A percentile compares a stretch with the other conserved stretches of the same genome.
Conservation (phyloP, 2,329 filamentous ascomycete species). For the Clonostachys byssicola region DNA sequence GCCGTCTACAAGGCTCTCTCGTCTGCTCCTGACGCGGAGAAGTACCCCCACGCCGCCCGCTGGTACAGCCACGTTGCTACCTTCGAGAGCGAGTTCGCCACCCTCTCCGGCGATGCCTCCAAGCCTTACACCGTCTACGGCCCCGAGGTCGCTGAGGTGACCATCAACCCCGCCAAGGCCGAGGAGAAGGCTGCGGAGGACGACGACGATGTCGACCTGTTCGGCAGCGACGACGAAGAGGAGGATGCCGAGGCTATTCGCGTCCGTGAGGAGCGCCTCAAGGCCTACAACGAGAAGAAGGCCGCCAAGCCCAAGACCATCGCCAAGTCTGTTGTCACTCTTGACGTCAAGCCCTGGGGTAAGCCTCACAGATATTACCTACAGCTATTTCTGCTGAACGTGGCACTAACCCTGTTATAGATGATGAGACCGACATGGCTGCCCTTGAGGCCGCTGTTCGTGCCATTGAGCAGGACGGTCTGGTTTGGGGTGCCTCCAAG, state of each 20-base stretch:
- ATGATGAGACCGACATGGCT: slow-evolving; percentile 91
- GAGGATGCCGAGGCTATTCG: slow-evolving; percentile 83
- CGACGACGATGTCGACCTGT: slow-evolving; percentile 87
- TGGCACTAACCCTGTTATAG: slow-evolving; percentile 32
- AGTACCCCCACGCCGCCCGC: slow-evolving; percentile 90
- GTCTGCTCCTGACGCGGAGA: slow-evolving; percentile 69
- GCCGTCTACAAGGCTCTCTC: slow-evolving; percentile 88
- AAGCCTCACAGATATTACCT: slow-evolving; percentile 29
- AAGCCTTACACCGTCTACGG: slow-evolving; percentile 89
- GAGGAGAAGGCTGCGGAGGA: slow-evolving; percentile 63
- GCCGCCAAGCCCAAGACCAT: slow-evolving; percentile 84
- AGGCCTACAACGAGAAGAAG: slow-evolving; percentile 97
- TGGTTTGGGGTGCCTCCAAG: slow-evolving; percentile 92
- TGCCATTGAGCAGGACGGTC: slow-evolving; percentile 83
- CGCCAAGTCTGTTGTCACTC: slow-evolving; percentile 92
- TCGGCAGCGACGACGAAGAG: slow-evolving; percentile 90
- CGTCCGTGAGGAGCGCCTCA: slow-evolving; percentile 84
- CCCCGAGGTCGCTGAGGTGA: slow-evolving; percentile 72
- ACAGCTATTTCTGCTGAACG: neutral
- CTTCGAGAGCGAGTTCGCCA: slow-evolving; percentile 88
- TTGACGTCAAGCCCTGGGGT: slow-evolving; percentile 99
- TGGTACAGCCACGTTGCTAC: slow-evolving; percentile 99
- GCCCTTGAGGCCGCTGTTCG: slow-evolving; percentile 78
- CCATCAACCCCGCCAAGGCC: slow-evolving; percentile 83
- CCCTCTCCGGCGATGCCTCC: slow-evolving; percentile 84